Percentiles rank a stretch among this genome's conserved stretches.
These are phyloP conservation scores for Penicillium roqueforti DNA, from an alignment of 495 filamentous ascomycete species.

Conservation along the genomic window DNA sequence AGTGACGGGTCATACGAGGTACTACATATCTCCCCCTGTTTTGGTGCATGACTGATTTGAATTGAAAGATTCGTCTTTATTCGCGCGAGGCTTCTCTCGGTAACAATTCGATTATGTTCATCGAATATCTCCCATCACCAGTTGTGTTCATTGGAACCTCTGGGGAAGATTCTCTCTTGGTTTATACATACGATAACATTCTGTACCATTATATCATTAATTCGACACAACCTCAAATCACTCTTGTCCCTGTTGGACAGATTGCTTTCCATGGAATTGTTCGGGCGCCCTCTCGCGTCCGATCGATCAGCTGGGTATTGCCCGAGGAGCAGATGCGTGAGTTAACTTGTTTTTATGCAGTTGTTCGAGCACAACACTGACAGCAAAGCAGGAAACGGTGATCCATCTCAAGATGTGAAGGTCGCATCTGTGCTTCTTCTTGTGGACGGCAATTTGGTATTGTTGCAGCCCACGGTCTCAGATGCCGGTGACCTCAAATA, in stretches of 20 bases:
- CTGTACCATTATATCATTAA: slow-evolving; percentile 91
- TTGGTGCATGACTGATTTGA: neutral
- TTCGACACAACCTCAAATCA: slow-evolving; percentile 63
- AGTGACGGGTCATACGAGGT: slow-evolving; percentile 76
- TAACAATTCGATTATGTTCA: slow-evolving; percentile 63
- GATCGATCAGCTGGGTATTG: slow-evolving; percentile 92
- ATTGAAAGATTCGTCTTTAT: slow-evolving; percentile 71
- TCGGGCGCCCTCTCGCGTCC: slow-evolving; percentile 82
- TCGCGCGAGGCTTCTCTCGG: slow-evolving; percentile 82
- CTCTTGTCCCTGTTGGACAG: slow-evolving; percentile 85
- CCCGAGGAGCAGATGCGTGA: slow-evolving; percentile 83
- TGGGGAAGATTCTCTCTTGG: slow-evolving; percentile 89
- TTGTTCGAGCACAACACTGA: slow-evolving; percentile 16
- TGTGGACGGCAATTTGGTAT: slow-evolving; percentile 91
- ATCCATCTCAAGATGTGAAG: slow-evolving; percentile 95
- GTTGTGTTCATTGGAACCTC: slow-evolving; percentile 82
- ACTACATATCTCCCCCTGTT: slow-evolving; percentile 6
- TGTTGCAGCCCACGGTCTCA: slow-evolving; percentile 78
- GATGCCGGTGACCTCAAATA: slow-evolving; percentile 82
- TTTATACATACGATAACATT: slow-evolving; percentile 95
- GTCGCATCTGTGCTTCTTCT: slow-evolving; percentile 89
- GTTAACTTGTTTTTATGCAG: slow-evolving; percentile 16
- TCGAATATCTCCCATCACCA: slow-evolving; percentile 73
- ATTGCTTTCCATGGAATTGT: slow-evolving; percentile 97
- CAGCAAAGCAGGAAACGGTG: slow-evolving; percentile 61